Conservation (phyloP, 306 rosid species). For the Alnus rubra region DNA sequence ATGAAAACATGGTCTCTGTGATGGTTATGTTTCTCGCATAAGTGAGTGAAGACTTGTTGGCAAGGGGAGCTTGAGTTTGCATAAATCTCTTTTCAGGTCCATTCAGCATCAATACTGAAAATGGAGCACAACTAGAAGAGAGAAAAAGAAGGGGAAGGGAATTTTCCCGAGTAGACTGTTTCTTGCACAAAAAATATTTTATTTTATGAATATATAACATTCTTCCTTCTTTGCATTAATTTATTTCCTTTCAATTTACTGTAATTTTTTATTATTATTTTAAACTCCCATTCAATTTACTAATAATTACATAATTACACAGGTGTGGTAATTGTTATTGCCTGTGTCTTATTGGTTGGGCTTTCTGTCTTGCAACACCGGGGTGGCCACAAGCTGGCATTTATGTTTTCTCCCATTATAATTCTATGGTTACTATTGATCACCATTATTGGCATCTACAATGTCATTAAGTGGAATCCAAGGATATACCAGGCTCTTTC, state of each 20-base stretch:
- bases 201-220: not conserved
- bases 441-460: conserved; percentile 70
- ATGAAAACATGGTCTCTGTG: conserved; percentile 7
- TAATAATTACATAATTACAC: conserved; percentile 27
- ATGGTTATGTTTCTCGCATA: conserved; percentile 18
- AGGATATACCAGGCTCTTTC: conserved; percentile 75
- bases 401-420: conserved; percentile 69
- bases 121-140: not conserved
- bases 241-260: not conserved
- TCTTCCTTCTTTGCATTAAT: not conserved
- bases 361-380: conserved; percentile 81
- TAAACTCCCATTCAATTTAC: conserved; percentile 18
- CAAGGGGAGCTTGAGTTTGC: not conserved
- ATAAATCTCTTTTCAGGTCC: conserved; percentile 13
- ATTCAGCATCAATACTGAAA: conserved; percentile 1
- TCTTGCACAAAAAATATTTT: not conserved
- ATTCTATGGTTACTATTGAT: conserved; percentile 71
- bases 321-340: conserved; percentile 62
- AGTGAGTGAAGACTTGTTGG: not conserved
- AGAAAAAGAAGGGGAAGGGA: not conserved
- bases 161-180: not conserved
- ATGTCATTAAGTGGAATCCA: conserved; percentile 75
- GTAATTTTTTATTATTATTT: not conserved
- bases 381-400: conserved; percentile 73
- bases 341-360: conserved; percentile 66